Base-by-base conservation (phyloP, 208 protist species). In the Trypanosoma grayi region DNA sequence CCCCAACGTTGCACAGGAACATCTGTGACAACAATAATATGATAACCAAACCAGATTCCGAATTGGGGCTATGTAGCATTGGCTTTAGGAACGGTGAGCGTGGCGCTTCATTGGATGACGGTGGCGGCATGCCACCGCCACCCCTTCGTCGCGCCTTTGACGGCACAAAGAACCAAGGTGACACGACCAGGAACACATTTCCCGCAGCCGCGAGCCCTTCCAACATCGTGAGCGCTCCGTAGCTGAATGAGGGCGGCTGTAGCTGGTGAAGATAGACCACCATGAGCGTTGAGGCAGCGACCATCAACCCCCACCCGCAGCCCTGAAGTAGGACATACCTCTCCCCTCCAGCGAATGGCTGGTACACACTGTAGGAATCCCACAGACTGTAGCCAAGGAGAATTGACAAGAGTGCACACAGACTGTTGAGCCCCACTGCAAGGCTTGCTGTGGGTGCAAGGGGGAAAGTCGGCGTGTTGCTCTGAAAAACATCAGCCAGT, bases 301-400 rank as follows among this genome's bases (percentile, higher is more conserved):
- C 50, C 7, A 90, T 39, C 25, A 57, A 66, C 13, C 67, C 61
- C 44, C 84, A 68, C n/a, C 86, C 86, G 54, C 85, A 68, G 51
- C 66, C 57, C 66, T 95, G 88, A n/a, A 92, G 24, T 11, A 74
- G 54, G n/a, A 95, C 81, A 47, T 90, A 95, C 33, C 55, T 51
- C 9, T 75, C 63, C 13, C 88, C 88, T 2, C 88, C 88, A 30
- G 54, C 58, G 51, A 95, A 95, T 4, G 88, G 88, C 46, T 92
- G 84, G 52, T 92, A 95, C n/a, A 92, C 48, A 36, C 55, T 69
- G 58, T 87, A 95, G 16, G 46, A 43, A 45, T 48, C 52, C 20
- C 36, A 65, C 3, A 73, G n/a, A 33, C 78, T 82, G 50, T 75
- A 83, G 6, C 85, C 85, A 13, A 86, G 53, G 8, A 85, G 24